Conservation (phyloP, 2,329 filamentous ascomycete genomes). For the Madurella mycetomatis region DNA sequence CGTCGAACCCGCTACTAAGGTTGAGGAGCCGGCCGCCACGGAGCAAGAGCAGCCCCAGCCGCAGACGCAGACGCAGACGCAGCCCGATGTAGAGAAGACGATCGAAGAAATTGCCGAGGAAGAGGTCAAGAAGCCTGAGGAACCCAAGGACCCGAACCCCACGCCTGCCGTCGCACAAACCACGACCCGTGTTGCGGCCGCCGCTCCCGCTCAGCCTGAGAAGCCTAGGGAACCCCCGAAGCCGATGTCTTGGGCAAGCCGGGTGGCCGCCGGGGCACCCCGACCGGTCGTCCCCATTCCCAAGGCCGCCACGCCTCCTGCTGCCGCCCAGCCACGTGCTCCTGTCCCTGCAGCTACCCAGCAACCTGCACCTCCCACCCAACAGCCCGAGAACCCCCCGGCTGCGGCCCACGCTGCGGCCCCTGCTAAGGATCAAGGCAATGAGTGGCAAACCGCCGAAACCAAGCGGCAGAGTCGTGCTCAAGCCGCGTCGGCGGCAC, state of each 20-base stretch:
- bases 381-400: constrained; percentile 35
- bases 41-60: constrained; percentile 37
- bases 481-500: constrained; percentile 57
- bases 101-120: constrained; percentile 52
- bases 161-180: constrained; percentile 51
- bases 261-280: constrained; percentile 54
- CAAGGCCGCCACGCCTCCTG: constrained; percentile 54
- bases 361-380: constrained; percentile 36
- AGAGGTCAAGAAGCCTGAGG: constrained; percentile 54
- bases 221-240: constrained; percentile 49
- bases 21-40: constrained; percentile 21
- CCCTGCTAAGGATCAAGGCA: constrained; percentile 48
- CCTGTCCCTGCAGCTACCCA: constrained; percentile 48
- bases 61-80: constrained; percentile 24
- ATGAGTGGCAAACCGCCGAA: constrained; percentile 88
- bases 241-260: constrained; percentile 73
- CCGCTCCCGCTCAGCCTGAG: constrained; percentile 42
- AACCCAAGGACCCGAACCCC: constrained; percentile 60
- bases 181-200: constrained; percentile 34
- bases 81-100: constrained; percentile 47
- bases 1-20: constrained; percentile 26
- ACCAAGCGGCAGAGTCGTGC: constrained; percentile 78
- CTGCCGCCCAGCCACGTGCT: constrained; percentile 48
- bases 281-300: constrained; percentile 48
- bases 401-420: constrained; percentile 1